phyloP scores from a whole-genome alignment of 2,329 filamentous ascomycete species.

The Xylariaceae sp. region DNA sequence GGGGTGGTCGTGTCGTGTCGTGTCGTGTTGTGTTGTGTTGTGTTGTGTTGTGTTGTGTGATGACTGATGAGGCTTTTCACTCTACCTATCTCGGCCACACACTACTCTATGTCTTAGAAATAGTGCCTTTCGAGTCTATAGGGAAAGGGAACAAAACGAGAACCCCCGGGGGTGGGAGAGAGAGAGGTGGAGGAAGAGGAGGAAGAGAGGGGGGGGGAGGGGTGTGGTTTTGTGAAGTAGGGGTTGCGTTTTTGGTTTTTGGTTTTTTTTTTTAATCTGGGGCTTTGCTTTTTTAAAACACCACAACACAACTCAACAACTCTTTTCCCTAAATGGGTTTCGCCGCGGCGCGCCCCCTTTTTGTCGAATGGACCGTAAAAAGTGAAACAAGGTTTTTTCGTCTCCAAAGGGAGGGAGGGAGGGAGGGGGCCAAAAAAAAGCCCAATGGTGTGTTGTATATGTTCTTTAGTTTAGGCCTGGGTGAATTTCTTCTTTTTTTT shows the following conservation, averaged over 20 bases:
- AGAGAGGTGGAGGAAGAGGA: no score
- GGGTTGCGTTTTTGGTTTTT: conserved; percentile 10
- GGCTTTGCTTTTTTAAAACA: no score
- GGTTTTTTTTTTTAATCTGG: conserved; percentile 1
- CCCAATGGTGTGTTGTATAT: conserved; percentile 1
- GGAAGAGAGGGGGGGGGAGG: no score
- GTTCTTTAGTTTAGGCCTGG: background rate
- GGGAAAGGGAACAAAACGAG: background rate
- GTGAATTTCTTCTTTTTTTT: no score
- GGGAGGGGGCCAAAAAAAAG: no score
- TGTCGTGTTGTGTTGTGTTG: conserved; percentile 4
- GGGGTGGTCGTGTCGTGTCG: no score
- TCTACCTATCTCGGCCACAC: conserved; percentile 16
- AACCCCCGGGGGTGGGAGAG: no score
- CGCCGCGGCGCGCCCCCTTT: conserved; percentile 7
- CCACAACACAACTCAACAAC: no score
- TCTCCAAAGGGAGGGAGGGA: no score
- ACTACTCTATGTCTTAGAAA: conserved; percentile 25
- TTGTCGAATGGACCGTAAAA: conserved; percentile 5
- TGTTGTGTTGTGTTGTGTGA: no score
- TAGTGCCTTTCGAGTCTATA: conserved; percentile 19
- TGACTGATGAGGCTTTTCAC: conserved; percentile 14
- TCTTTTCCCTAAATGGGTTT: no score
- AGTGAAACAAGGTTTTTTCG: conserved; percentile 27
- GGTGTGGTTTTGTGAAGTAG: no score